Conservation (phyloP, 345 rosid genomes). For the Brassica juncea region DNA sequence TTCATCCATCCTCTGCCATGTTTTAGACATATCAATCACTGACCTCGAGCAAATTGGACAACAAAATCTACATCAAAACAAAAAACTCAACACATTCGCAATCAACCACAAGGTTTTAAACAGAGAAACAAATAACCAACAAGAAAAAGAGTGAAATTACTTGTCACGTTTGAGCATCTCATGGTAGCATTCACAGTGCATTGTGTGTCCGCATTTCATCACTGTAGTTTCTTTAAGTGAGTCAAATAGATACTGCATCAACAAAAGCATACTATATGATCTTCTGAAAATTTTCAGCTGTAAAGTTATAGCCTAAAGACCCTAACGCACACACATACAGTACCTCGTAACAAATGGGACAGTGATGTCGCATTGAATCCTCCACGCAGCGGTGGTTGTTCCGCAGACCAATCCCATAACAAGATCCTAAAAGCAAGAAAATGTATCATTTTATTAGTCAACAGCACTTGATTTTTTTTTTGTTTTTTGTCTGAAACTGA, state of each 20-base stretch:
- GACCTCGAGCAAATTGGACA: conserved; percentile 97
- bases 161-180: conserved; percentile 85
- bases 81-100: conserved; percentile 29
- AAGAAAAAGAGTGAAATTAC: conserved; percentile 46
- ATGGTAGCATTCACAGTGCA: conserved; percentile 77
- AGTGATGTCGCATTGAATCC: conserved; percentile 96
- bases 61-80: conserved; percentile 55
- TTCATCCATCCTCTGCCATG: conserved; percentile 85
- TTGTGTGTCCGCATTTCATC: conserved; percentile 98
- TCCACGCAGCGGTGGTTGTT: conserved; percentile 88
- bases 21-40: conserved; percentile 78
- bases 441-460: background rate
- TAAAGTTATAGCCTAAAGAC: background rate
- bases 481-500: background rate
- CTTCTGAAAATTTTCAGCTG: background rate
- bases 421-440: conserved; percentile 60
- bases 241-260: conserved; percentile 80
- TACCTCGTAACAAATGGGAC: conserved; percentile 98
- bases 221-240: conserved; percentile 84
- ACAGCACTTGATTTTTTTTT: background rate
- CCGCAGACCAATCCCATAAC: conserved; percentile 62
- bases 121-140: conserved; percentile 35
- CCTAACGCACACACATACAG: background rate
- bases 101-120: too few species aligned
- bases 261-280: conserved; percentile 36